These are phyloP conservation scores for Kodamaea kaohsiungensis DNA, from an alignment of 805 yeast species.

Conservation along the genomic window DNA sequence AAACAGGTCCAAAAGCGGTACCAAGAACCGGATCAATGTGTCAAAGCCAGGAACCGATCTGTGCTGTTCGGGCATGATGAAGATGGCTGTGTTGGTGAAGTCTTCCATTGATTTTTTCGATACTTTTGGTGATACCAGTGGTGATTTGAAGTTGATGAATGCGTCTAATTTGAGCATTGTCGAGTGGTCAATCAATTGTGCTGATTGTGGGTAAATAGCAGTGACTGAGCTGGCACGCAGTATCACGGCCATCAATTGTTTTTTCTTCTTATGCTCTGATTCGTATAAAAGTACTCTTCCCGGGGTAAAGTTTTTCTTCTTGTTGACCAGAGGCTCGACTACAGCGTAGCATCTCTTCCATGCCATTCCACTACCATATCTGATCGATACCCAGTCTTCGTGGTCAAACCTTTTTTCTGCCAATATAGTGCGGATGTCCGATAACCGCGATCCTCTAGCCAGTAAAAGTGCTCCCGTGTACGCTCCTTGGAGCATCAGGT, in stretches of 20 bases:
- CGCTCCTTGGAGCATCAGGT: conserved; percentile 85
- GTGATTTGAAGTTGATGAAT: conserved; percentile 57
- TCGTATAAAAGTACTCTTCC: conserved; percentile 84
- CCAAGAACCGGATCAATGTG: conserved; percentile 44
- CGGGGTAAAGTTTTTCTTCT: conserved; percentile 45
- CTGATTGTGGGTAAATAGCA: conserved; percentile 91
- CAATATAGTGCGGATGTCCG: conserved; percentile 82
- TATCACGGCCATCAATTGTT: conserved; percentile 76
- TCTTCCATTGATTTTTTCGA: conserved; percentile 33
- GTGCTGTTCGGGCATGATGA: conserved; percentile 47
- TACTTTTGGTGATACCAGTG: conserved; percentile 33
- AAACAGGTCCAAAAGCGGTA: conserved; percentile 43
- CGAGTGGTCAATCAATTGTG: conserved; percentile 76
- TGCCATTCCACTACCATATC: conserved; percentile 97
- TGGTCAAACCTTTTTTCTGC: conserved; percentile 84
- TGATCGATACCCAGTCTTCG: conserved; percentile 92
- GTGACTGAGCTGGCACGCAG: conserved; percentile 68
- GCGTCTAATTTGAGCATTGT: conserved; percentile 92
- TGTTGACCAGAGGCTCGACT: conserved; percentile 65
- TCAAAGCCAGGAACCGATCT: conserved; percentile 51
- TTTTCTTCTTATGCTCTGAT: conserved; percentile 72
- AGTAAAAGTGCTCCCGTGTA: conserved; percentile 93
- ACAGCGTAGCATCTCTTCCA: conserved; percentile 96
- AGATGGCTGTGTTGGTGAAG: conserved; percentile 43
- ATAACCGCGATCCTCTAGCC: conserved; percentile 84